Evolutionary conservation across 2,329 filamentous ascomycete species (phyloP), one percentile per base, ranked within the genome.

Genomic region (Fonsecaea pedrosoi): DNA sequence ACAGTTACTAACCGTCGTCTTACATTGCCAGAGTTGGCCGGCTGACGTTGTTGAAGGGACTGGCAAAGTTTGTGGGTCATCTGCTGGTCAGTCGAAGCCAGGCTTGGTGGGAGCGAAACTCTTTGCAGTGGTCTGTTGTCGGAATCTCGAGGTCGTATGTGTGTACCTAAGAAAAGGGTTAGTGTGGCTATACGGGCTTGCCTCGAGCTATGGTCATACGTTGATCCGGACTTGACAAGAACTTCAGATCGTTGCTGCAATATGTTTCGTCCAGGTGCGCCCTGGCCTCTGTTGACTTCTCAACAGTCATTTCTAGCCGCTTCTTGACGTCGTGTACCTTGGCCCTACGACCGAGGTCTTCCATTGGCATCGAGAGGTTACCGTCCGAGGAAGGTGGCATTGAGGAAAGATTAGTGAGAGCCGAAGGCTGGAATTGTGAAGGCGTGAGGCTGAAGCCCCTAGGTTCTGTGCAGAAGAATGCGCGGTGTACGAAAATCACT

Each of bases 371-470:
- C 25, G 18, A 50, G 45, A 25, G 7, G 45, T 8, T 18, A 25
- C 45, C 45, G 45, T 50, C 45, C 7, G 45, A 50, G 18, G 21
- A 50, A 50, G 45, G 45, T 25, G 45, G 15, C 45, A 50, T 50
- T 25, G 45, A 25, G 45, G 45, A 0, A 8, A 38, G 45, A 6
- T 50, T 50, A 12, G 45, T 25, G 45, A 25, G 38, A 42, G 38
- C 38, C n/a, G n/a, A 42, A 15, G 6, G 38, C 5, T 6, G 6
- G 38, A 42, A 42, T 42, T 42, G 12, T 13, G 5, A 13, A 5
- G 12, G 38, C 12, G 13, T 42, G 38, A 15, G 38, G 38, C 38
- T 40, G 38, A 37, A 37, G 34, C 34, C 34, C 34, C 6, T 40
- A 40, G 38, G n/a, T 21, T 25, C 42, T 21, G 8, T 3, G n/a